Conservation (phyloP, 257 asterid genomes). For the Leptodermis oblonga region DNA sequence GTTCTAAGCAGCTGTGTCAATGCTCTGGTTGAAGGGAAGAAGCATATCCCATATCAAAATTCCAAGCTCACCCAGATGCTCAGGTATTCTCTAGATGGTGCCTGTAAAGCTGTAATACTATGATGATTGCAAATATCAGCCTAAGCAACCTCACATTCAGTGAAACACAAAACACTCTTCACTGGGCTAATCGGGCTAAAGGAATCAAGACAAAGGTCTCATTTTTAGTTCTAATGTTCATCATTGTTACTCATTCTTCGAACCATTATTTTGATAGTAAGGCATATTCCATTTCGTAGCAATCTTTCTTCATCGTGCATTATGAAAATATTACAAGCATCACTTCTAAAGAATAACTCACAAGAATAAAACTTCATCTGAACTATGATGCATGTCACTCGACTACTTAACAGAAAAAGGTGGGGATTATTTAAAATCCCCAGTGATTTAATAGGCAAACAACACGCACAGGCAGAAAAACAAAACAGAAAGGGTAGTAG, state of each 20-base stretch:
- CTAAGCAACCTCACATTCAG: conserved; percentile 52
- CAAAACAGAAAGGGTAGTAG: too few relatives aligned
- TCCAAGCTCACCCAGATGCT: conserved; percentile 69
- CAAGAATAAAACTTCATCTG: not conserved
- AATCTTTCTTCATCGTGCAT: not conserved
- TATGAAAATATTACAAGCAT: not conserved
- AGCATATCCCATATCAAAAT: conserved; percentile 62
- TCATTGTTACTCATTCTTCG: not conserved
- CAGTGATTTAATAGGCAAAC: not conserved
- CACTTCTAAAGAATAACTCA: too few relatives aligned
- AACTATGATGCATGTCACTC: not conserved
- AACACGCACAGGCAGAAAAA: too few relatives aligned
- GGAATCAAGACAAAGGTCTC: conserved; percentile 54
- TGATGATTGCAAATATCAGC: conserved; percentile 65
- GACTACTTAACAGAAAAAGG: not conserved
- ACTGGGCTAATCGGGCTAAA: conserved; percentile 76
- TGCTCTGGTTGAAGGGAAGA: conserved; percentile 65
- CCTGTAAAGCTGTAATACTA: conserved; percentile 48
- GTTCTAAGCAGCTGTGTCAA: conserved; percentile 70
- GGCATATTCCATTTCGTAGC: not conserved
- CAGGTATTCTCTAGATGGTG: conserved; percentile 60
- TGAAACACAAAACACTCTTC: conserved; percentile 65
- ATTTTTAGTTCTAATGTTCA: not conserved
- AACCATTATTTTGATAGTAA: not conserved
- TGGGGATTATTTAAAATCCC: not conserved